Evolutionary conservation across 1,284 basidiomycete genomes (phyloP).

Genomic region (Leccinum fuscescens): DNA sequence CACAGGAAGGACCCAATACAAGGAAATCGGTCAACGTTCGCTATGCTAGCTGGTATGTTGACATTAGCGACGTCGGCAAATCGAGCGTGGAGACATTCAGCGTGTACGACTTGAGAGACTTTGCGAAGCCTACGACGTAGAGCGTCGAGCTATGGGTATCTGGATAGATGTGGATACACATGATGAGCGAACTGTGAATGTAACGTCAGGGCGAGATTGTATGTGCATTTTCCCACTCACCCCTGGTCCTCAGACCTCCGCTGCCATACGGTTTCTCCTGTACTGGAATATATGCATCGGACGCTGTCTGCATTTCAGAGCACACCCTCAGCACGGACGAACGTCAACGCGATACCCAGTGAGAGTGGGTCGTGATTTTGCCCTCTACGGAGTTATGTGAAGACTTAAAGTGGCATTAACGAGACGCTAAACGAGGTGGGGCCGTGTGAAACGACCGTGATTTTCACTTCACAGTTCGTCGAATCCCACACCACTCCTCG

Average conservation of each 20-base stretch:
- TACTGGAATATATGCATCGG: conserved; percentile 43
- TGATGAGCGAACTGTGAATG: conserved; percentile 54
- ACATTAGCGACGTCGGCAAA: conserved; percentile 48
- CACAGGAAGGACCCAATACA: conserved; percentile 40
- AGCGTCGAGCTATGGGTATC: conserved; percentile 47
- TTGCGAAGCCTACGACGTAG: conserved; percentile 69
- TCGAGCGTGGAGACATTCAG: conserved; percentile 64
- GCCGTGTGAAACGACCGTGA: no score
- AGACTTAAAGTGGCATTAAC: no score
- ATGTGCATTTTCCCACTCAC: conserved; percentile 38
- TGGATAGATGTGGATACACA: conserved; percentile 60
- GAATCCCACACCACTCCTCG: no score
- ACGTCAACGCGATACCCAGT: conserved; percentile 42
- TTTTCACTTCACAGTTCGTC: no score
- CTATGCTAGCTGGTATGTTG: conserved; percentile 60
- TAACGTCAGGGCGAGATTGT: neutral
- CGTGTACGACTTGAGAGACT: conserved; percentile 60
- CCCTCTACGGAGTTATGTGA: conserved; percentile 45
- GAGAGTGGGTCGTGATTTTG: conserved; percentile 48
- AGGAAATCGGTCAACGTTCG: conserved; percentile 35
- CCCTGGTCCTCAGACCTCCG: conserved; percentile 64
- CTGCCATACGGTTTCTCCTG: conserved; percentile 58
- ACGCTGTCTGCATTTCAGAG: conserved; percentile 61
- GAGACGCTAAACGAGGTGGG: no score
- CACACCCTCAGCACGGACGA: conserved; percentile 29